A percentile compares a stretch with the other conserved stretches of the same genome.
These are phyloP conservation scores for Anaeromyces robustus DNA, from an alignment of 192 early-diverging fungal species.

Conservation along the genomic window DNA sequence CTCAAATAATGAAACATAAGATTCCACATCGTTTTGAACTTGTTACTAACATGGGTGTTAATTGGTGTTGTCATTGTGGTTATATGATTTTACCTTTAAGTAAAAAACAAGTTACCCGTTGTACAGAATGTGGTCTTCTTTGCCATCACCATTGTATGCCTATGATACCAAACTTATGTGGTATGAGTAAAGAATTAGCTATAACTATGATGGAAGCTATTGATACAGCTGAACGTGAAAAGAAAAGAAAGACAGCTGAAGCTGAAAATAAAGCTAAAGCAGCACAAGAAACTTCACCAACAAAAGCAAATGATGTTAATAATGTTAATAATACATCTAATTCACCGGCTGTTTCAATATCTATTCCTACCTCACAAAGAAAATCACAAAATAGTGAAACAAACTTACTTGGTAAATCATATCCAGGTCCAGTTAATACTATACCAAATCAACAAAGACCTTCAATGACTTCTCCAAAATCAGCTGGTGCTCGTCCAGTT, in stretches of 20 bases:
- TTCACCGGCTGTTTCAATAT: neutral
- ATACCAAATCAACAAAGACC: neutral
- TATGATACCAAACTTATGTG: slow-evolving; percentile 85
- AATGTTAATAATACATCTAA: neutral
- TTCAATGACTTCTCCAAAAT: neutral
- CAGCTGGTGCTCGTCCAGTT: neutral
- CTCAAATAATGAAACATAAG: slow-evolving; percentile 54
- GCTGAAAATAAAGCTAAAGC: neutral
- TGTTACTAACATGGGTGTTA: slow-evolving; percentile 62
- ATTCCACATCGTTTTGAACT: slow-evolving; percentile 94
- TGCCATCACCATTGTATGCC: slow-evolving; percentile 73
- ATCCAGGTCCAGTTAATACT: neutral
- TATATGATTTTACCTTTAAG: slow-evolving; percentile 76
- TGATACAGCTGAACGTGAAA: slow-evolving; percentile 30
- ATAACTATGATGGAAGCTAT: slow-evolving; percentile 75
- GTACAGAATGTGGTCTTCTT: slow-evolving; percentile 59
- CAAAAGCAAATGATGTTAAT: too few species aligned
- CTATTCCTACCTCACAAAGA: neutral
- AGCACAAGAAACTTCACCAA: neutral
- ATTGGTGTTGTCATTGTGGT: slow-evolving; percentile 98
- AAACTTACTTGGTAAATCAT: neutral
- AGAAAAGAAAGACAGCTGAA: neutral
- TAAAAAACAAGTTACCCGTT: slow-evolving; percentile 28
- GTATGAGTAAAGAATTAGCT: slow-evolving; percentile 71
- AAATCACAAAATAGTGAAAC: neutral